A percentile compares a stretch with the other conserved stretches of the same genome.
These are phyloP conservation scores for Cordyceps farinosa DNA, from an alignment of 2,329 filamentous ascomycete species.

Conservation along the genomic window DNA sequence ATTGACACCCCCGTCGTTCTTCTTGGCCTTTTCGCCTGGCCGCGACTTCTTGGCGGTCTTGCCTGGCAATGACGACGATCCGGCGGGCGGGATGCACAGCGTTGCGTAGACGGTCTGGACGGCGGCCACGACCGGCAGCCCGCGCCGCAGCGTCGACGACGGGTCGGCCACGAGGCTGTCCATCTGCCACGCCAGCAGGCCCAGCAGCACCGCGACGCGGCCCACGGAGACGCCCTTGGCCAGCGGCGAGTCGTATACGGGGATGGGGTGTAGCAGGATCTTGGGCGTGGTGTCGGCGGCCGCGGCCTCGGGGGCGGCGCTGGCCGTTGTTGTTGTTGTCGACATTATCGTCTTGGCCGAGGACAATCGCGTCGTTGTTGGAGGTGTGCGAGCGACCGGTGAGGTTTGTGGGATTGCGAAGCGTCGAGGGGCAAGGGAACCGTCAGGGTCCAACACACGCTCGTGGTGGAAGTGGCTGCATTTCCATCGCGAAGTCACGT, in stretches of 20 bases:
- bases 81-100: conserved; percentile 60
- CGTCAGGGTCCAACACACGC: background rate
- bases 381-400: background rate
- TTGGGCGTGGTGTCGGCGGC: conserved; percentile 27
- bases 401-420: too few species aligned
- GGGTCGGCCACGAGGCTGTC: conserved; percentile 66
- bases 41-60: conserved; percentile 46
- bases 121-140: conserved; percentile 59
- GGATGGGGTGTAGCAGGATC: conserved; percentile 34
- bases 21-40: conserved; percentile 51
- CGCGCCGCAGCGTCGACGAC: conserved; percentile 56
- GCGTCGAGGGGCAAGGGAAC: background rate
- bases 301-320: background rate
- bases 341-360: conserved; percentile 1
- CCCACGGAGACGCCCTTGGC: conserved; percentile 56
- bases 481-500: conserved; percentile 18
- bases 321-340: conserved; percentile 18
- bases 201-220: conserved; percentile 65
- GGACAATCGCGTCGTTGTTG: background rate
- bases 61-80: conserved; percentile 41
- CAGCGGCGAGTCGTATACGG: conserved; percentile 34
- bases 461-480: background rate
- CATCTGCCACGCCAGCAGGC: conserved; percentile 62
- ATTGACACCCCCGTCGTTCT: conserved; percentile 43
- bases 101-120: conserved; percentile 63